Evolutionary conservation across 208 protist species (phyloP), one percentile per base, ranked within the genome.

Genomic region (Crithidia expoeki): DNA sequence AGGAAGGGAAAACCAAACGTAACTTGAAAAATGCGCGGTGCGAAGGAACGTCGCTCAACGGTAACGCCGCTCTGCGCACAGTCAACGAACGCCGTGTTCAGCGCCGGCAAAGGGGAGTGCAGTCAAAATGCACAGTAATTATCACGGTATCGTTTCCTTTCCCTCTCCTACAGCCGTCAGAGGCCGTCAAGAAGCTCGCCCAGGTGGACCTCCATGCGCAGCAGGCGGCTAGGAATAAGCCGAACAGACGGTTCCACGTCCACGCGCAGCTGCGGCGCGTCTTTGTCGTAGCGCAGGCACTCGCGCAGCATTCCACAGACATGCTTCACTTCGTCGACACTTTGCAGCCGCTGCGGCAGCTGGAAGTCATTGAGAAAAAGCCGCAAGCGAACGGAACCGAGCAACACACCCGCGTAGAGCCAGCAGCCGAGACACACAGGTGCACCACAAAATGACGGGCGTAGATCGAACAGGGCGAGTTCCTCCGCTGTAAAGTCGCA

Each of bases 381-480:
- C 21, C 72, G 72, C 47, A 77, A 7, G n/a, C 67, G 72, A 19
- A 72, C 17, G 6, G 72, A 28, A 6, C 33, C 72, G 17, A 77
- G 61, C 42, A 77, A n/a, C 11, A 17, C 27, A 46, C 72, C 56
- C 7, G 64, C 57, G 64, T 70, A 77, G n/a, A 71, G 50, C 72
- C 72, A 77, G 42, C 72, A 77, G 57, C 57, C 32, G 23, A 65
- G 34, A 47, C 64, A 72, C 19, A 64, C 16, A 19, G 42, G 36
- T 56, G 59, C 64, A 2, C 72, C 59, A 30, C 56, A 42, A 34
- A 60, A n/a, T 27, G 58, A 34, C 3, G 58, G 50, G 5, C 34
- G 16, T 14, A 55, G 57, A 5, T 23, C 25, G 34, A 63, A 0
- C 1, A 52, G 40, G 2, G 64, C 51, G 16, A 60, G 16, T n/a